Conservation (phyloP, 1,284 basidiomycete species). For the Coniferiporia sulphurascens region DNA sequence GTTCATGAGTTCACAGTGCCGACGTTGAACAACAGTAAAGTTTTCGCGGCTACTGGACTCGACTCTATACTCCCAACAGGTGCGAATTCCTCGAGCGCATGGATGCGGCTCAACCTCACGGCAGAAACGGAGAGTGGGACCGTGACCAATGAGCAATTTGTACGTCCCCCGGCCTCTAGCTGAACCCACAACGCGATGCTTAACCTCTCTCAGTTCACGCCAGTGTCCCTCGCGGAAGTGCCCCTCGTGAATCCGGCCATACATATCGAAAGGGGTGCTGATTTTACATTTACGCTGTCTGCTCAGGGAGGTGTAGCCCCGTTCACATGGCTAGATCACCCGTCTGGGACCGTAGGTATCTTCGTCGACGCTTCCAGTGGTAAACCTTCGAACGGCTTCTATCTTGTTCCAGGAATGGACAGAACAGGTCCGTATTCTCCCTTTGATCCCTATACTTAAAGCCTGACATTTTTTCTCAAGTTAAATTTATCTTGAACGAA, state of each 20-base stretch:
- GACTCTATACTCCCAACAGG: slow-evolving; percentile 41
- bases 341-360: slow-evolving; percentile 46
- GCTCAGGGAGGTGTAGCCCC: slow-evolving; percentile 49
- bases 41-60: slow-evolving; percentile 38
- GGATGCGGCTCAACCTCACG: slow-evolving; percentile 47
- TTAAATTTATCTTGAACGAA: slow-evolving; percentile 40
- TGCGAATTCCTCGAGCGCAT: slow-evolving; percentile 39
- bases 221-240: slow-evolving; percentile 41
- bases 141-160: slow-evolving; percentile 50
- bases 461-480: slow-evolving; percentile 25
- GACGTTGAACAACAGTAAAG: slow-evolving; percentile 45
- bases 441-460: slow-evolving; percentile 24
- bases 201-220: slow-evolving; percentile 42
- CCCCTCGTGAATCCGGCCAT: slow-evolving; percentile 46
- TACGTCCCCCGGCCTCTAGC: slow-evolving; percentile 27
- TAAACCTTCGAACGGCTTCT: slow-evolving; percentile 46
- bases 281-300: slow-evolving; percentile 47
- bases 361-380: slow-evolving; percentile 43
- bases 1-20: slow-evolving; percentile 40
- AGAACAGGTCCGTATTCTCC: slow-evolving; percentile 36
- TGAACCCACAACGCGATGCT: neutral
- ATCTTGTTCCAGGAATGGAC: slow-evolving; percentile 46
- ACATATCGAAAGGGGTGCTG: slow-evolving; percentile 27
- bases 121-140: slow-evolving; percentile 39
- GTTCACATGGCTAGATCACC: slow-evolving; percentile 59